phyloP scores from a whole-genome alignment of 495 filamentous ascomycete species.

The Lepidopterella palustris region DNA sequence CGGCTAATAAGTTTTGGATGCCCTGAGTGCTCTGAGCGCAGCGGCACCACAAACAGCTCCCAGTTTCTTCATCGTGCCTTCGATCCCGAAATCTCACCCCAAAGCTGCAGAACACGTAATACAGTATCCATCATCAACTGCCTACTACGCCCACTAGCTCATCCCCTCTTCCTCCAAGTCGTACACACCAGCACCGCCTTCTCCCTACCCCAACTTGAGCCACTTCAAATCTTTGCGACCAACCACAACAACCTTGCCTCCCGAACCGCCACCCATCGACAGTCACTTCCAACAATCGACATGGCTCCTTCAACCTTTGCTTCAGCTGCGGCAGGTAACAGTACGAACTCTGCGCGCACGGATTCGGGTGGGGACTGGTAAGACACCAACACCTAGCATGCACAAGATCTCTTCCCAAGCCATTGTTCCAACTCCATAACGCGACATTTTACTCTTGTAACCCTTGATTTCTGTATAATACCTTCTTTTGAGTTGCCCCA shows the following conservation, averaged over 20 bases:
- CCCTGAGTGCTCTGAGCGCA: no score
- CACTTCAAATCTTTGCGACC: background rate
- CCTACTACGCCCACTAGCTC: no score
- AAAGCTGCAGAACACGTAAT: background rate
- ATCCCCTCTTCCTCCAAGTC: no score
- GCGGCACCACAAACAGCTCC: no score
- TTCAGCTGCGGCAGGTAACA: slow-evolving; percentile 37
- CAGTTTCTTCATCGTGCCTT: background rate
- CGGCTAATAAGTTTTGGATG: no score
- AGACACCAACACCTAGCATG: slow-evolving; percentile 8
- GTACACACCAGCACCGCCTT: no score
- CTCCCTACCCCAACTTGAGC: background rate
- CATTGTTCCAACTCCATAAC: background rate
- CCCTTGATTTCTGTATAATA: slow-evolving; percentile 1
- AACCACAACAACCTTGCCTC: no score
- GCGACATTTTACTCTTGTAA: background rate
- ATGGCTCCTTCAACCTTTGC: slow-evolving; percentile 41
- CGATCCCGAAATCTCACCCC: background rate
- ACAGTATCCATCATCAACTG: no score
- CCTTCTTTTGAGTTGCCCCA: background rate
- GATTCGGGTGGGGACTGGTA: slow-evolving; percentile 35
- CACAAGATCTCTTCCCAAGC: background rate
- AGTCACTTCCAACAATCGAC: slow-evolving; percentile 4
- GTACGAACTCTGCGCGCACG: slow-evolving; percentile 30
- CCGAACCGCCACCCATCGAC: background rate